Conservation (phyloP, 768 basidiomycete genomes). For the Ramaria rubella region DNA sequence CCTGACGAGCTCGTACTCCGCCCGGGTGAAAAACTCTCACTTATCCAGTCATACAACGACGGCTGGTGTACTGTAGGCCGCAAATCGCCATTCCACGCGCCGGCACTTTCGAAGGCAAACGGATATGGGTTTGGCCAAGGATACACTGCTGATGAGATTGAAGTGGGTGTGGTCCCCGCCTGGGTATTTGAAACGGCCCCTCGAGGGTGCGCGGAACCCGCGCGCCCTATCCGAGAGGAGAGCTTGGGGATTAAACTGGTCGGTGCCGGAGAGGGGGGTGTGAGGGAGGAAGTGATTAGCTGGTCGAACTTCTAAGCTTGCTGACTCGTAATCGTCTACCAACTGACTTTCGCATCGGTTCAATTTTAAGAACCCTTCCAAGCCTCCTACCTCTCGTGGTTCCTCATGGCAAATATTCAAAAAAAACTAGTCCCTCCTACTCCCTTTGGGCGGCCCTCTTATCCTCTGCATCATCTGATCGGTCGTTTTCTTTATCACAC, state of each 20-base stretch:
- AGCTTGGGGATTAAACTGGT: constrained; percentile 58
- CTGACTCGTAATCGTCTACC: not conserved
- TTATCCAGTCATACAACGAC: constrained; percentile 67
- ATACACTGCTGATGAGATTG: constrained; percentile 34
- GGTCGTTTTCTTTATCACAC: not conserved
- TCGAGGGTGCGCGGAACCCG: constrained; percentile 41
- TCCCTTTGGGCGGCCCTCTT: too few species aligned
- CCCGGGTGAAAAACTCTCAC: constrained; percentile 52
- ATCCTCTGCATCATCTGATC: too few species aligned
- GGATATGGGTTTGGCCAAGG: constrained; percentile 1
- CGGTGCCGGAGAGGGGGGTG: constrained; percentile 31
- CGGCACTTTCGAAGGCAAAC: constrained; percentile 8
- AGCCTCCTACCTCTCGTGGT: not conserved
- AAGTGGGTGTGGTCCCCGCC: constrained; percentile 67
- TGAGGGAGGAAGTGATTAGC: constrained; percentile 44
- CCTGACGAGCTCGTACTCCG: constrained; percentile 64
- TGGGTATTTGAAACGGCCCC: constrained; percentile 69
- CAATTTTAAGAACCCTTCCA: not conserved
- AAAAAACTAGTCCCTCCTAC: too few species aligned
- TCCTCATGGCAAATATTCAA: too few species aligned
- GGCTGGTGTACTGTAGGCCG: constrained; percentile 75
- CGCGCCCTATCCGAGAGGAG: constrained; percentile 56
- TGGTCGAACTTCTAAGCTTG: constrained; percentile 57
- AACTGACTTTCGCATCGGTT: not conserved
- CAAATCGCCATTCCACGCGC: constrained; percentile 37